Evolutionary conservation across 345 rosid species (phyloP), one percentile per base, ranked within the genome.

Genomic region (Euphorbia pulcherrima): DNA sequence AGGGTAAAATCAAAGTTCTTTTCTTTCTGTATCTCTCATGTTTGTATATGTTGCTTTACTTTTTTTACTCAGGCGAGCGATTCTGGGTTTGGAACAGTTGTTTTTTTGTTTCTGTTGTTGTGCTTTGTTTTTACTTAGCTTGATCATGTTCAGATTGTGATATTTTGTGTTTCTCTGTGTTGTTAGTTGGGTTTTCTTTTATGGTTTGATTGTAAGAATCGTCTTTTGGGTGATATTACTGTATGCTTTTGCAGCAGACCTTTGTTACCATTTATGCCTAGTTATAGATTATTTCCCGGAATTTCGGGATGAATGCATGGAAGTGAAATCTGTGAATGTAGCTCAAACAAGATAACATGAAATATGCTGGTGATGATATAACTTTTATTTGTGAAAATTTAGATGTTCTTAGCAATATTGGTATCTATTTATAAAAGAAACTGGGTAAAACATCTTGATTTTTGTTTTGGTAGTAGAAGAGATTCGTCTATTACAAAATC

Each of bases 1-100:
- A 74, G 83, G 83, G 77, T 60, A 52, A 5, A 21, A 14, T 12
- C 33, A 57, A 26, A 57, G 35, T 28, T 29, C 30, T 57, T 12
- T 8, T 14, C 0, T 26, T 24, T 27, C 52, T 27, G 2, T 24
- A 47, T 35, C 24, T 18, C 12, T 39, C 44, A 39, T 39, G 44
- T 2, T 6, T 39, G 9, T 50, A 50, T 3, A 59, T 64, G 27
- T 56, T 26, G 18, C 16, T 8, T 60, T 40, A 48, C 30, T 35
- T 10, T 28, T 14, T 30, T 3, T 29, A 52, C 24, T 18, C 24
- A 27, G 13, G 18, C 18, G 7, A 24, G 33, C 24, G 37, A 14
- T 29, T 58, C 1, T 39, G 44, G 44, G 44, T 39, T 2, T 39
- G 1, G 44, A 39, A 9, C 44, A 39, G 44, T 6, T 9, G 12